Conservation (phyloP, 768 basidiomycete genomes). For the Phaffia tasmanica region DNA sequence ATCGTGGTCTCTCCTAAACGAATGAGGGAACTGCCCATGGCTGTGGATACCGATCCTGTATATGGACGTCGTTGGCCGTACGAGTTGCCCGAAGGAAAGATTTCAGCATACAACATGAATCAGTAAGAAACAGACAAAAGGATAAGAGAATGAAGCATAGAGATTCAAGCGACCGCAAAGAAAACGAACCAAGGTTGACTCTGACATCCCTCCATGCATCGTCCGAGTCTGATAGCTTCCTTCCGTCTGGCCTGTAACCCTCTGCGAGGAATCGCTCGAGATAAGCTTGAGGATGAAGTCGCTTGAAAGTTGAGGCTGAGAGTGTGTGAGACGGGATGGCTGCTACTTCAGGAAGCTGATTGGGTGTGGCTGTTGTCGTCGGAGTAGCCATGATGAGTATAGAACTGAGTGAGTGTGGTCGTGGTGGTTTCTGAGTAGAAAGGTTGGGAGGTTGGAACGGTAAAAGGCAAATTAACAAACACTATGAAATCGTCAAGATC, state of each 20-base stretch:
- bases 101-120: too few species aligned
- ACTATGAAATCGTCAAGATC: background rate
- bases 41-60: slow-evolving; percentile 83
- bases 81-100: background rate
- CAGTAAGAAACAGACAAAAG: background rate
- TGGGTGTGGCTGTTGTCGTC: slow-evolving; percentile 22
- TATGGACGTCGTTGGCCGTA: background rate
- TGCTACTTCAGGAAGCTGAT: slow-evolving; percentile 5
- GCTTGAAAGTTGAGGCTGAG: slow-evolving; percentile 53
- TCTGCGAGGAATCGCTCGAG: slow-evolving; percentile 74
- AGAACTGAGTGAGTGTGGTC: slow-evolving; percentile 5
- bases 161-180: background rate
- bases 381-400: background rate
- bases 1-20: slow-evolving; percentile 85
- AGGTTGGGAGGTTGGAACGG: background rate
- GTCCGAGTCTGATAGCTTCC: slow-evolving; percentile 34
- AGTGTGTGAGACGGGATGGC: slow-evolving; percentile 16
- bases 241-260: slow-evolving; percentile 69
- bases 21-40: slow-evolving; percentile 83
- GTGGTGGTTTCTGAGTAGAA: background rate
- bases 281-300: slow-evolving; percentile 78
- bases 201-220: slow-evolving; percentile 56
- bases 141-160: background rate
- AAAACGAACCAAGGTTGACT: slow-evolving; percentile 62
- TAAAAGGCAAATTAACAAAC: background rate